These are phyloP conservation scores for Xylaria telfairii DNA, from an alignment of 495 filamentous ascomycete genomes.

Conservation along the genomic window DNA sequence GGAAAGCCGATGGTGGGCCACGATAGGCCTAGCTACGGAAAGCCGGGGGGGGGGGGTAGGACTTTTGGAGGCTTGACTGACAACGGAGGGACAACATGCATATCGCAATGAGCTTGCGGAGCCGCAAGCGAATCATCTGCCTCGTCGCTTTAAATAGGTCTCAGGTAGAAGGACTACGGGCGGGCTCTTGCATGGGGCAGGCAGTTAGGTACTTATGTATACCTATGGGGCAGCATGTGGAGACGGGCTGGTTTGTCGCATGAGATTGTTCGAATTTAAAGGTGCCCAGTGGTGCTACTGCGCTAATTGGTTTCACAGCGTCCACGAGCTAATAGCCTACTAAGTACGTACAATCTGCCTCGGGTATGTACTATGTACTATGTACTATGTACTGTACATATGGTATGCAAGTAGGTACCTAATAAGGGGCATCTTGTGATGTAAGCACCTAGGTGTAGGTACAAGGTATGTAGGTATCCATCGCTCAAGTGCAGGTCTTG, in stretches of 20 bases:
- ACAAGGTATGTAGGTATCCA: neutral
- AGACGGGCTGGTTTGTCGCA: neutral
- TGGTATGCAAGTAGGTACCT: too few relatives aligned
- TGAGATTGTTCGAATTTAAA: neutral
- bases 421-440: too few relatives aligned
- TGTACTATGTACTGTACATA: neutral
- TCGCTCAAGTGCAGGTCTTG: neutral
- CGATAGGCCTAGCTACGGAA: neutral
- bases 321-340: neutral
- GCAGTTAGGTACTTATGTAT: too few relatives aligned
- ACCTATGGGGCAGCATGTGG: too few relatives aligned
- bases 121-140: slow-evolving; percentile 19
- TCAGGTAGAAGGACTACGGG: neutral
- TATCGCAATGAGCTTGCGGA: slow-evolving; percentile 13
- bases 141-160: slow-evolving; percentile 10
- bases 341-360: neutral
- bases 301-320: neutral
- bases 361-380: neutral
- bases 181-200: neutral
- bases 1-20: neutral
- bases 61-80: slow-evolving; percentile 1
- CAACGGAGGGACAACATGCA: neutral
- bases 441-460: too few relatives aligned
- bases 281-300: neutral
- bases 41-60: slow-evolving; percentile 3